Conservation (phyloP, 768 basidiomycete genomes). For the Austroboletus festivus region DNA sequence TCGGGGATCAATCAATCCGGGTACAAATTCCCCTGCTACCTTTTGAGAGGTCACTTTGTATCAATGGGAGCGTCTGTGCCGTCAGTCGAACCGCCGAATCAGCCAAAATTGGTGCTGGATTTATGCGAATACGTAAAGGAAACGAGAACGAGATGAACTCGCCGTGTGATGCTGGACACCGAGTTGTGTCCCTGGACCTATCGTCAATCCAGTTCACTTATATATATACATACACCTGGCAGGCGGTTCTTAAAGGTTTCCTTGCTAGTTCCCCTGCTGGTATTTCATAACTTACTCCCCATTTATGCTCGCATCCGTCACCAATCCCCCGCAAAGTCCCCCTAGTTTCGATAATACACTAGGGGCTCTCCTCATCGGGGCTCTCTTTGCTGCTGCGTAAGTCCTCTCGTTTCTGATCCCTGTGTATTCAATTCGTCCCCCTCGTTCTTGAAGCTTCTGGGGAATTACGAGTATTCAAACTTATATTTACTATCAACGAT, state of each 20-base stretch:
- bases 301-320: conserved; percentile 8
- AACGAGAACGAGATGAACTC: background rate
- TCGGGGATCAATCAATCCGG: too few species aligned
- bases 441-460: conserved; percentile 42
- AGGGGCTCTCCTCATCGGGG: conserved; percentile 54
- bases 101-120: background rate
- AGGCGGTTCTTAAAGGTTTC: background rate
- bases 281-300: background rate
- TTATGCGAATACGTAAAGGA: background rate
- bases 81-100: background rate
- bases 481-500: conserved; percentile 46
- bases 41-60: background rate
- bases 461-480: conserved; percentile 56
- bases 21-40: background rate
- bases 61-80: background rate
- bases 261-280: background rate
- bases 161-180: background rate
- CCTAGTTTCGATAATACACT: conserved; percentile 45
- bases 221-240: background rate
- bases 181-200: background rate
- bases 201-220: background rate
- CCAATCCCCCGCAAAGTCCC: conserved; percentile 3
- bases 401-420: conserved; percentile 19
- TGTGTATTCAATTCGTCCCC: background rate
- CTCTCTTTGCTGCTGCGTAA: conserved; percentile 51